Conservation (phyloP, 2,329 filamentous ascomycete genomes). For the Acephala macrosclerotiorum region DNA sequence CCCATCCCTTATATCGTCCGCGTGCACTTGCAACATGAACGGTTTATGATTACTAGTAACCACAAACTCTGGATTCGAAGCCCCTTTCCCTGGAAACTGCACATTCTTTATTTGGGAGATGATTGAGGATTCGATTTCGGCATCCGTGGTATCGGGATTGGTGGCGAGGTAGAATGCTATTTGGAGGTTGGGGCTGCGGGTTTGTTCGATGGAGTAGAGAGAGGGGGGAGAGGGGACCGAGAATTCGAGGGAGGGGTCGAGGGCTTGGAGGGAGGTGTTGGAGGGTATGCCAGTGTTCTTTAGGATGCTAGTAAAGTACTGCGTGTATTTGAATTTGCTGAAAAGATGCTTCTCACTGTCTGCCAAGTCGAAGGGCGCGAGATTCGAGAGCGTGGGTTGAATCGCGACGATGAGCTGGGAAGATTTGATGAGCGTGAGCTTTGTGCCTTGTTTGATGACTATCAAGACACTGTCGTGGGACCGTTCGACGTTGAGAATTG, state of each 20-base stretch:
- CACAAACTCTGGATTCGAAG: not conserved
- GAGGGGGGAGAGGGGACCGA: not conserved
- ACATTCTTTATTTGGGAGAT: slow-evolving; percentile 1
- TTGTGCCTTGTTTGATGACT: not conserved
- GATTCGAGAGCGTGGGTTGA: slow-evolving; percentile 15
- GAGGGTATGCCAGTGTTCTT: slow-evolving; percentile 7
- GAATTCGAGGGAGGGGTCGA: not conserved
- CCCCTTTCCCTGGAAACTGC: not conserved
- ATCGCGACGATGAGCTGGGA: slow-evolving; percentile 16
- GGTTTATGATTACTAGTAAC: not conserved
- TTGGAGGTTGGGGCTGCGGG: not conserved
- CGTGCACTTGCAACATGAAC: not conserved
- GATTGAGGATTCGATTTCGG: slow-evolving; percentile 3
- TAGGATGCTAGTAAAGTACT: slow-evolving; percentile 1
- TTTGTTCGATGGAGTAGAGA: not conserved
- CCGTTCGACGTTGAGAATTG: slow-evolving; percentile 9
- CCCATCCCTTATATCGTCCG: slow-evolving; percentile 8
- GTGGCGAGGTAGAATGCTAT: not conserved
- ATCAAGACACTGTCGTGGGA: not conserved
- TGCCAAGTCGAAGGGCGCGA: not conserved
- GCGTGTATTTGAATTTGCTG: not conserved
- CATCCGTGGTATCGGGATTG: not conserved
- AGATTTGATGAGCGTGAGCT: slow-evolving; percentile 10
- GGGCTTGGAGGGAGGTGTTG: not conserved
- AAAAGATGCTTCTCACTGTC: not conserved